A percentile compares a stretch with the other conserved stretches of the same genome.
These are phyloP conservation scores for Scheffersomyces lignosus DNA, from an alignment of 805 yeast genomes.

Conservation along the genomic window DNA sequence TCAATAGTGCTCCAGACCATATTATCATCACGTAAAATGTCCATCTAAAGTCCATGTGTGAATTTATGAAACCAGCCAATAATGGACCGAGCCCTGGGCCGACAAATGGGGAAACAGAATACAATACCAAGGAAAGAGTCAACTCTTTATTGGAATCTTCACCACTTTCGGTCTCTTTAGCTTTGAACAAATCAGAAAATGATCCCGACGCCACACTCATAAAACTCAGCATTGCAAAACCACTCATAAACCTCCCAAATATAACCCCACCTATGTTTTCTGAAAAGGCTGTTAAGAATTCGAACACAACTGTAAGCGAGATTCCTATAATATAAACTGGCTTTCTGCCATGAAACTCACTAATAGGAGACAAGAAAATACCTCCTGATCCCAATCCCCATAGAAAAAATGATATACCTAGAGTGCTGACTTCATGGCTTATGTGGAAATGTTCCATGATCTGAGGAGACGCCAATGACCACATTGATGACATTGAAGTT, in stretches of 20 bases:
- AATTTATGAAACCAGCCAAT: slow-evolving; percentile 26
- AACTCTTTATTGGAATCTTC: slow-evolving; percentile 19
- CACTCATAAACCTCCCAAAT: slow-evolving; percentile 26
- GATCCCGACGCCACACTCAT: slow-evolving; percentile 32
- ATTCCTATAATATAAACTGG: slow-evolving; percentile 41
- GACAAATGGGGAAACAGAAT: slow-evolving; percentile 28
- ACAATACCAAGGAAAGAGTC: slow-evolving; percentile 22
- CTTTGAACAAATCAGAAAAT: slow-evolving; percentile 25
- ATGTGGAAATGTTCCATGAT: slow-evolving; percentile 22
- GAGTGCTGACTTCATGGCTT: slow-evolving; percentile 22
- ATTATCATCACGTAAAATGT: slow-evolving; percentile 25
- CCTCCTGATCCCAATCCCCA: slow-evolving; percentile 31
- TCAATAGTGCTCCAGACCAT: slow-evolving; percentile 21
- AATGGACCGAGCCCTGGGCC: slow-evolving; percentile 33
- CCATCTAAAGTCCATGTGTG: slow-evolving; percentile 21
- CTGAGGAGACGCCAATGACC: slow-evolving; percentile 26
- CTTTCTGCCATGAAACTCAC: slow-evolving; percentile 66
- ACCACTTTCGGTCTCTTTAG: background rate
- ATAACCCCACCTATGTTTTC: slow-evolving; percentile 24
- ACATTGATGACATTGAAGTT: slow-evolving; percentile 27
- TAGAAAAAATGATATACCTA: slow-evolving; percentile 28
- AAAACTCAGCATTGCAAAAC: slow-evolving; percentile 28
- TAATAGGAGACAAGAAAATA: slow-evolving; percentile 51
- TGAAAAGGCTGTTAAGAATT: slow-evolving; percentile 25
- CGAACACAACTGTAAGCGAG: slow-evolving; percentile 17